Evolutionary conservation across 257 asterid species (phyloP).

Genomic region (Petunia secreta): DNA sequence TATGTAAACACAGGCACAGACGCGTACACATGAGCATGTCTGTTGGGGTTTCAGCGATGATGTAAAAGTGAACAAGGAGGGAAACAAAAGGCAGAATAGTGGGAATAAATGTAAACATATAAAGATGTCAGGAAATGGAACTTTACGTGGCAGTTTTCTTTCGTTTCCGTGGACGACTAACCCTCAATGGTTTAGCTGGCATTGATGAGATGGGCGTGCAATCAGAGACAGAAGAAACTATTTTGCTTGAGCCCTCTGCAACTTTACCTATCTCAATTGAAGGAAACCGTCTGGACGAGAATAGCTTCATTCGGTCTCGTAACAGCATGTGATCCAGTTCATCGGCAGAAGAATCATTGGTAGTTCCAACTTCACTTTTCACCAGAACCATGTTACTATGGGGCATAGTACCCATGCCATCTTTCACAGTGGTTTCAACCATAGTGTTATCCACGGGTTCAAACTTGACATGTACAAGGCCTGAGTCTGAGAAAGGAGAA

Average conservation of each 20-base stretch:
- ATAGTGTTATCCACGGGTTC: slow-evolving; percentile 45
- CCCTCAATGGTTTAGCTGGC: slow-evolving; percentile 45
- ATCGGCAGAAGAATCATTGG: slow-evolving; percentile 49
- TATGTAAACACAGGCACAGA: not conserved
- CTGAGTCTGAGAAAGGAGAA: slow-evolving; percentile 25
- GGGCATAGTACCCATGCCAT: slow-evolving; percentile 36
- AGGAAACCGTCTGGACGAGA: slow-evolving; percentile 45
- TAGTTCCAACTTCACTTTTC: slow-evolving; percentile 50
- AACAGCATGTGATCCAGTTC: slow-evolving; percentile 74
- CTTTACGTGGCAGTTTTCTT: slow-evolving; percentile 79
- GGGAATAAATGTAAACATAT: slow-evolving; percentile 8
- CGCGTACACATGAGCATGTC: not conserved
- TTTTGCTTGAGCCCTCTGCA: slow-evolving; percentile 38
- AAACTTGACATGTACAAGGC: slow-evolving; percentile 46
- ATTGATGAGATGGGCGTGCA: slow-evolving; percentile 41
- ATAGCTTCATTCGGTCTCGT: slow-evolving; percentile 61
- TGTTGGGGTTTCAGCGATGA: not conserved
- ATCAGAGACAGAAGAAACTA: slow-evolving; percentile 37
- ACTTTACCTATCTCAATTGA: slow-evolving; percentile 32
- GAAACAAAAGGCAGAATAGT: not conserved
- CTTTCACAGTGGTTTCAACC: slow-evolving; percentile 31
- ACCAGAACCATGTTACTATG: slow-evolving; percentile 35
- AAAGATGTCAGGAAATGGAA: slow-evolving; percentile 13
- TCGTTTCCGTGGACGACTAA: slow-evolving; percentile 63
- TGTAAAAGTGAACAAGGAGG: not conserved